A percentile compares a stretch with the other conserved stretches of the same genome.
phyloP scores from a whole-genome alignment of 495 filamentous ascomycete genomes.

The Lichenothelia convexa region DNA sequence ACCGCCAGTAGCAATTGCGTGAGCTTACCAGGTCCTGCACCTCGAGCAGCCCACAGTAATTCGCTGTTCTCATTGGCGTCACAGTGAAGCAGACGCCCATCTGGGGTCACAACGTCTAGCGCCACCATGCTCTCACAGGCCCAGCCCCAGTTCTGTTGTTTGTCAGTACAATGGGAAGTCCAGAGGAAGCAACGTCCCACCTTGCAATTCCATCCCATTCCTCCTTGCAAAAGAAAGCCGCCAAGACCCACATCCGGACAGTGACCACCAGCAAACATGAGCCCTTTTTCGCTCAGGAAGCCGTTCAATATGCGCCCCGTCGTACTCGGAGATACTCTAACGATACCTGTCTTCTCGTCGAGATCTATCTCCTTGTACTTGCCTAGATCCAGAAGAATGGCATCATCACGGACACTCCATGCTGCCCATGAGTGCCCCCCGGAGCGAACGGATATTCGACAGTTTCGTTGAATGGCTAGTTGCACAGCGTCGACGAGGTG shows the following conservation, averaged over 20 bases:
- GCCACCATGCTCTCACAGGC: constrained; percentile 30
- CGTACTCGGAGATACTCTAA: constrained; percentile 25
- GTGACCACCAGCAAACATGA: constrained; percentile 34
- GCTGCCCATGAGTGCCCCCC: constrained; percentile 37
- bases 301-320: constrained; percentile 28
- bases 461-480: constrained; percentile 22
- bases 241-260: constrained; percentile 39
- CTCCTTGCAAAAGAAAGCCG: constrained; percentile 35
- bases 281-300: constrained; percentile 17
- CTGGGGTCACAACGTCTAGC: constrained; percentile 31
- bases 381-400: constrained; percentile 32
- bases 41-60: constrained; percentile 32
- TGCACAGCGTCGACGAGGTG: constrained; percentile 28
- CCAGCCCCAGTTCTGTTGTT: constrained; percentile 33
- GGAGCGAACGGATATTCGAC: constrained; percentile 29
- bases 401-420: constrained; percentile 32
- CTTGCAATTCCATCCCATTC: constrained; percentile 37
- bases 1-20: not conserved
- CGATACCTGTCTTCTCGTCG: constrained; percentile 18
- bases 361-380: constrained; percentile 20
- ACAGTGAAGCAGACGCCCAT: constrained; percentile 23
- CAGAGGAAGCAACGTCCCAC: constrained; percentile 6
- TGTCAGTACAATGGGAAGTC: not conserved
- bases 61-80: constrained; percentile 25
- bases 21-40: constrained; percentile 25